Evolutionary conservation across 2,329 filamentous ascomycete species (phyloP), one percentile per base, ranked within the genome.

Genomic region (Beauveria asiatica): DNA sequence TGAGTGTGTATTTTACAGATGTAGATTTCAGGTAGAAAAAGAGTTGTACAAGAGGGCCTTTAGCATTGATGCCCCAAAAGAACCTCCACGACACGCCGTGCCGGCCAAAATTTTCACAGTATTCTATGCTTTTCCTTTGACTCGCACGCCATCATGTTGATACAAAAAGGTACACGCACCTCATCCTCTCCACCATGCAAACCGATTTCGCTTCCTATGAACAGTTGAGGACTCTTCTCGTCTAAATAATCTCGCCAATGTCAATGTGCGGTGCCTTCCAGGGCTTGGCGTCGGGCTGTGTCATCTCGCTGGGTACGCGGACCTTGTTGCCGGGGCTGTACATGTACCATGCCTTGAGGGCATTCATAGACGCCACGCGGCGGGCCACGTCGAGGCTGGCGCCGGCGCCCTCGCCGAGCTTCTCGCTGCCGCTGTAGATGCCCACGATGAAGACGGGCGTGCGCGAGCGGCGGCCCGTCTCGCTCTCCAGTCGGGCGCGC

Each of bases 301-400:
- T 80, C 77, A 83, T 87, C 64, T 89, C 85, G 70, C 87, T 90
- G 25, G 88, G 88, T 63, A 90, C 78, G 61, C 81, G 80, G 54
- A 85, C 82, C 64, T 83, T 76, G 66, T 79, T 76, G 60, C 81
- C 79, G 30, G 94, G 93, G 72, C 87, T 92, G 78, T 99, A 99
- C 57, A 99, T 79, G 74, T 99, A 99, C 94, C 94, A 99, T 6
- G 87, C 82, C 80, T 96, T 96, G 70, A 99, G 79, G 19, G 92
- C 87, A 64, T 88, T 87, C 69, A 95, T 92, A 42, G 90, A 85
- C 21, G 94, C 94, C 72, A 90, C 83, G 64, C 83, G 81, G 64
- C 90, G 84, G 37, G 89, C 93, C 68, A 91, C 83, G 65, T 91
- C 81, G 60, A 97, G 78, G 73, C 83, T 92, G 53, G 87, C 78